Evolutionary conservation across 768 basidiomycete species (phyloP).

Genomic region (Suillus placidus): DNA sequence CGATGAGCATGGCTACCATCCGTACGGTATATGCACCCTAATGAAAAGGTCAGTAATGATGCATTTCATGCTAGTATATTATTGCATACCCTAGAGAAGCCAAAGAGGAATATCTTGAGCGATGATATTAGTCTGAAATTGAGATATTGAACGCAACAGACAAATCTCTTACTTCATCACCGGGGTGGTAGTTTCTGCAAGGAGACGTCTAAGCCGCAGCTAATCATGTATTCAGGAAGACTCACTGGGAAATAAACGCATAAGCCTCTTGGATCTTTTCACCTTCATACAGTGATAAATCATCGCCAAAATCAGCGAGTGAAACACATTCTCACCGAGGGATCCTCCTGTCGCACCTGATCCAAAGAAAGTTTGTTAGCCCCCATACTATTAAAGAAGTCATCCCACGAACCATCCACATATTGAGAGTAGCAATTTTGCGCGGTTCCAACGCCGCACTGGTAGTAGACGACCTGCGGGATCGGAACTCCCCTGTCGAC

Average conservation of each 20-base stretch:
- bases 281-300: constrained; percentile 38
- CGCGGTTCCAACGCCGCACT: constrained; percentile 62
- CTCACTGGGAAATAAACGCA: constrained; percentile 80
- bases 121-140: constrained; percentile 15
- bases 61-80: neutral
- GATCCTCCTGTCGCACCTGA: constrained; percentile 66
- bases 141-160: neutral
- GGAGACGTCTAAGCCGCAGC: constrained; percentile 1
- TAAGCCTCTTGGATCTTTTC: constrained; percentile 81
- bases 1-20: constrained; percentile 73
- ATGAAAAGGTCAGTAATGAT: constrained; percentile 11
- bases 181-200: constrained; percentile 65
- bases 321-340: constrained; percentile 45
- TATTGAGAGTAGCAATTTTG: constrained; percentile 59
- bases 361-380: constrained; percentile 11
- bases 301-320: neutral
- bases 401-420: constrained; percentile 51
- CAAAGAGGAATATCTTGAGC: constrained; percentile 71
- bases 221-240: constrained; percentile 8
- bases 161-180: constrained; percentile 59
- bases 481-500: constrained; percentile 40
- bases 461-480: constrained; percentile 67
- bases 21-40: constrained; percentile 79
- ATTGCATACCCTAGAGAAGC: constrained; percentile 65
- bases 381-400: neutral